These are phyloP conservation scores for Aspergillus versicolor DNA, from an alignment of 2,329 filamentous ascomycete genomes.

Conservation along the genomic window DNA sequence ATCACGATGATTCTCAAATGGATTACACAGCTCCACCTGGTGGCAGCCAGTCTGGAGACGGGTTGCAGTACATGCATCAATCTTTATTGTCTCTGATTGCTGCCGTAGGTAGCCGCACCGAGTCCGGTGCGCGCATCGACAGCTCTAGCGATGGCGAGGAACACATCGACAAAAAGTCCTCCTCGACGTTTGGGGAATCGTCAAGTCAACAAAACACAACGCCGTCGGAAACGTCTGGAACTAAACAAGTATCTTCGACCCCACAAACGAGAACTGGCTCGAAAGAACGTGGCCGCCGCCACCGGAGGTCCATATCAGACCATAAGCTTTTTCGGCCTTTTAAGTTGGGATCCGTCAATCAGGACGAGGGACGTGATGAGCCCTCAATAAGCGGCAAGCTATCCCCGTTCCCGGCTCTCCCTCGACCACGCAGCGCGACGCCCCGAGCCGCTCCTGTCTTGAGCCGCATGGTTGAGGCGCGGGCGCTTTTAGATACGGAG, in stretches of 20 bases:
- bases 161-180: slow-evolving; percentile 38
- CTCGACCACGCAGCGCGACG: slow-evolving; percentile 34
- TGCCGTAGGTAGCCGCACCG: slow-evolving; percentile 76
- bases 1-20: slow-evolving; percentile 61
- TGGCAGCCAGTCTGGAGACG: slow-evolving; percentile 35
- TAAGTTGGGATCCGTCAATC: slow-evolving; percentile 48
- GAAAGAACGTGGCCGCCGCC: slow-evolving; percentile 45
- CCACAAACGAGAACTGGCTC: slow-evolving; percentile 8
- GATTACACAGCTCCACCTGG: slow-evolving; percentile 59
- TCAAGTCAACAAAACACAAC: slow-evolving; percentile 5
- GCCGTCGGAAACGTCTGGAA: slow-evolving; percentile 2
- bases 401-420: slow-evolving; percentile 19
- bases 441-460: slow-evolving; percentile 67
- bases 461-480: slow-evolving; percentile 74
- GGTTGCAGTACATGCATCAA: slow-evolving; percentile 76
- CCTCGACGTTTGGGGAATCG: slow-evolving; percentile 13
- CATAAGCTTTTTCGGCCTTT: slow-evolving; percentile 61
- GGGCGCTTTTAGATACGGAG: slow-evolving; percentile 55
- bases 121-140: slow-evolving; percentile 80
- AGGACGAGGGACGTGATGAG: slow-evolving; percentile 23
- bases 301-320: slow-evolving; percentile 63
- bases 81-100: slow-evolving; percentile 92
- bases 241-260: not conserved
- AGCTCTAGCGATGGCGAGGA: slow-evolving; percentile 78
- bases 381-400: slow-evolving; percentile 17